Conservation (phyloP, 805 yeast genomes). For the Kuraishia borneana region DNA sequence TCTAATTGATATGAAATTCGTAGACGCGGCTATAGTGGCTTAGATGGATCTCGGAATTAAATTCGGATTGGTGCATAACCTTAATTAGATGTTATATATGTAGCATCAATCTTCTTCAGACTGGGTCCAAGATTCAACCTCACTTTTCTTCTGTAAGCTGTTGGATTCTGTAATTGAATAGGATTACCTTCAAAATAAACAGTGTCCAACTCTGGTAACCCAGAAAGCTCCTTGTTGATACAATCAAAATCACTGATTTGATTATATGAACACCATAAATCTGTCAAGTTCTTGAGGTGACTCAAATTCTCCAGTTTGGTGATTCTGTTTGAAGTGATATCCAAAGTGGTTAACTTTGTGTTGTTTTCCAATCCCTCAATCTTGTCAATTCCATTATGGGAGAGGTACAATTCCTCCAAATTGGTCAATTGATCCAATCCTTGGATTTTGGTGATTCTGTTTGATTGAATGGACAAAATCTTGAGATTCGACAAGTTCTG, state of each 20-base stretch:
- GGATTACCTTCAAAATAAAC: slow-evolving; percentile 95
- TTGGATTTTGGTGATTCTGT: slow-evolving; percentile 66
- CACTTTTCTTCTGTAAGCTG: slow-evolving; percentile 78
- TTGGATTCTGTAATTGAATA: slow-evolving; percentile 57
- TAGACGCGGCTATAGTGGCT: no score
- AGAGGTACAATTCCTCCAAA: slow-evolving; percentile 77
- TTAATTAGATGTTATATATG: slow-evolving; percentile 41
- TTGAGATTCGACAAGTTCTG: slow-evolving; percentile 47
- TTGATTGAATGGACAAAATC: slow-evolving; percentile 82
- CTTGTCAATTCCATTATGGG: slow-evolving; percentile 69
- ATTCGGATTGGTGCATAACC: no score
- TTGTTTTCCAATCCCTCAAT: slow-evolving; percentile 74
- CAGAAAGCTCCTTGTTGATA: slow-evolving; percentile 52
- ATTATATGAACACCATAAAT: slow-evolving; percentile 88
- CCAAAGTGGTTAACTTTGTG: slow-evolving; percentile 57
- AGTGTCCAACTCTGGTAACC: slow-evolving; percentile 59
- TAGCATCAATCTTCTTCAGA: slow-evolving; percentile 82
- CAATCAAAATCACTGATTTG: slow-evolving; percentile 57
- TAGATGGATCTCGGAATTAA: no score
- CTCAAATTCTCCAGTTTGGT: slow-evolving; percentile 48
- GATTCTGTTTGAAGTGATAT: slow-evolving; percentile 69
- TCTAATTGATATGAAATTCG: no score
- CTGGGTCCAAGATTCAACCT: slow-evolving; percentile 61
- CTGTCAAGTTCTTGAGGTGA: slow-evolving; percentile 67
- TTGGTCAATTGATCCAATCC: slow-evolving; percentile 64